Evolutionary conservation across 2,329 filamentous ascomycete species (phyloP).

Genomic region (Claviceps purpurea): DNA sequence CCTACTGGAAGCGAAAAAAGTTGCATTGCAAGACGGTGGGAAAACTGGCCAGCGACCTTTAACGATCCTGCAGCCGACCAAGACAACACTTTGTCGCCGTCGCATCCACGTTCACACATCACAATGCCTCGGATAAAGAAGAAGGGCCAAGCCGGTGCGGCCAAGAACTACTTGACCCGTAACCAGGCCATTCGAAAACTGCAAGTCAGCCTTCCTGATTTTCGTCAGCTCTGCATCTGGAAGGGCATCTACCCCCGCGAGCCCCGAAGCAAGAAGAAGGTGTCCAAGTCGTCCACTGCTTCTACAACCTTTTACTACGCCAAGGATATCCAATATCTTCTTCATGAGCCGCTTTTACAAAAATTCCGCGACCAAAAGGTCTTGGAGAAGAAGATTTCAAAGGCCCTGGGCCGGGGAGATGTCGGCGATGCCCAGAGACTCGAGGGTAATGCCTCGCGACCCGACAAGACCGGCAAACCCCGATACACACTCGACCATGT

Average conservation of each 20-base stretch:
- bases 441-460: slow-evolving; percentile 71
- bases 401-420: slow-evolving; percentile 83
- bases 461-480: slow-evolving; percentile 84
- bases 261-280: slow-evolving; percentile 94
- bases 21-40: slow-evolving; percentile 15
- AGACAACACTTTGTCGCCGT: slow-evolving; percentile 4
- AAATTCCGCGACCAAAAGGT: slow-evolving; percentile 97
- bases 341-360: slow-evolving; percentile 84
- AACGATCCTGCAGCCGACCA: background rate
- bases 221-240: slow-evolving; percentile 97
- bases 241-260: slow-evolving; percentile 98
- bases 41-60: slow-evolving; percentile 20
- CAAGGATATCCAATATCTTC: slow-evolving; percentile 95
- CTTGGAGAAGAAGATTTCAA: slow-evolving; percentile 93
- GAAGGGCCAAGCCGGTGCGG: slow-evolving; percentile 82
- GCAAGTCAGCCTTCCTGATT: slow-evolving; percentile 92
- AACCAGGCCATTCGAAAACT: slow-evolving; percentile 96
- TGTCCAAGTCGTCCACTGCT: slow-evolving; percentile 74
- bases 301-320: slow-evolving; percentile 86
- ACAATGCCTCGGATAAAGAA: slow-evolving; percentile 71
- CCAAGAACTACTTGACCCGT: slow-evolving; percentile 96
- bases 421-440: slow-evolving; percentile 75
- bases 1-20: slow-evolving; percentile 10
- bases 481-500: slow-evolving; percentile 90
- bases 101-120: slow-evolving; percentile 4